phyloP scores from a whole-genome alignment of 345 rosid genomes.

The Ceriops decandra region DNA sequence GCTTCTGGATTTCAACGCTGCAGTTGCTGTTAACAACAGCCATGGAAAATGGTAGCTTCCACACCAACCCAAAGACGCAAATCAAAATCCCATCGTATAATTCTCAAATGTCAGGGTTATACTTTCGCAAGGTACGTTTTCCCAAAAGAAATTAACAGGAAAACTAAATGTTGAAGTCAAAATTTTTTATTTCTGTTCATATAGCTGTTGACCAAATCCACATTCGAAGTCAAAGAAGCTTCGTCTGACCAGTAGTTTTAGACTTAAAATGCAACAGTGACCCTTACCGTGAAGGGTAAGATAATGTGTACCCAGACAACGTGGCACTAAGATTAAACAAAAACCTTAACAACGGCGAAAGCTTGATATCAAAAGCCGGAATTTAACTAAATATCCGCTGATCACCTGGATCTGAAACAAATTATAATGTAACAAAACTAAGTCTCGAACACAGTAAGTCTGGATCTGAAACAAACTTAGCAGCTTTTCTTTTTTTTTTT shows the following conservation, averaged over 20 bases:
- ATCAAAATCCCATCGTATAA: slow-evolving; percentile 3
- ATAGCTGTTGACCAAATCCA: slow-evolving; percentile 14
- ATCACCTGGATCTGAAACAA: slow-evolving; percentile 15
- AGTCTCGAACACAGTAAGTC: background rate
- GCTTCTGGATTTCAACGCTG: slow-evolving; percentile 28
- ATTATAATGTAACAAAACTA: background rate
- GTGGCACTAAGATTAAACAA: background rate
- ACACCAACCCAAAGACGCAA: slow-evolving; percentile 9
- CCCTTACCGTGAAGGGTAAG: slow-evolving; percentile 3
- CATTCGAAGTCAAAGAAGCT: slow-evolving; percentile 22
- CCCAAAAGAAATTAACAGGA: background rate
- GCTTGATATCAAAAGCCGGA: background rate
- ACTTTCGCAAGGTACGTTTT: too few relatives aligned
- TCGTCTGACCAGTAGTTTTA: slow-evolving; percentile 6
- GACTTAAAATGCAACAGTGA: slow-evolving; percentile 12
- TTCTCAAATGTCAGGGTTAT: background rate
- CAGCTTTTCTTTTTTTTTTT: too few relatives aligned
- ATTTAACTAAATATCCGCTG: background rate
- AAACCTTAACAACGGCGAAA: slow-evolving; percentile 9
- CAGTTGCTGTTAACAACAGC: slow-evolving; percentile 48
- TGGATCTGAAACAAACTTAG: slow-evolving; percentile 10
- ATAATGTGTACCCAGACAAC: background rate
- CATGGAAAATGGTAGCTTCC: slow-evolving; percentile 38
- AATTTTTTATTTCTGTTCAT: slow-evolving; percentile 4
- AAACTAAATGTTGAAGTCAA: slow-evolving; percentile 8